Base-by-base conservation (phyloP, 2,329 filamentous ascomycete species). In the Metarhizium brunneum region DNA sequence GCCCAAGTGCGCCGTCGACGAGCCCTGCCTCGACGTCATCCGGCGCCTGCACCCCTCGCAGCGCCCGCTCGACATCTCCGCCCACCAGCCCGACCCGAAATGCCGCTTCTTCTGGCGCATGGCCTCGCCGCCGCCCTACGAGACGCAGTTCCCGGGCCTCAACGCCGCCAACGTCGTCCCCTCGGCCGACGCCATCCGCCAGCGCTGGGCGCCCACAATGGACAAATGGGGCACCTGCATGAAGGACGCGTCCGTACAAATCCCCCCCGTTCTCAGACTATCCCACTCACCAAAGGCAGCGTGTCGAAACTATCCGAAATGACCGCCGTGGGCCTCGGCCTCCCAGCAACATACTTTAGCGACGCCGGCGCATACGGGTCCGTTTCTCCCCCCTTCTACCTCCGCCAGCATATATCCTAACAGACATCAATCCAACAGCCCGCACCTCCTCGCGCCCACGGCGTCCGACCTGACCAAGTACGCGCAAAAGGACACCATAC, bases 51-150 rank as follows among this genome's bases (percentile, higher is more conserved):
- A 72, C 2, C 80, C 79, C 2, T 70, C 70, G 2, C 79, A 84
- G 71, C 70, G 81, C 43, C 81, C 81, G 3, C 73, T 84, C 8
- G 81, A 84, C 62, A 79, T 84, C 60, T 61, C 68, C n/a, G 79
- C 66, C 6, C 81, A 84, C 64, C 64, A 72, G 32, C 81, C 81
- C 0, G 81, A 84, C 56, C 81, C 81, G 43, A 84, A 84, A 68
- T 83, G 80, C 62, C 74, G 81, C 47, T 84, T 84, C 72, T 84
- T 84, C 66, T 84, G 81, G 81, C 71, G 78, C 58, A 82, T 84
- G 78, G 75, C 71, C 11, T 77, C 82, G 62, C 57, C 60, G 53
- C 76, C 79, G 29, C 80, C 81, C 0, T 81, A 80, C 58, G 66
- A 74, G 65, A 83, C 81, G 0, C 63, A 73, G 57, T 84, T 83